Evolutionary conservation across 305 asterid genomes (phyloP), one percentile per base, ranked within the genome.

Genomic region (Fraxinus floribunda): DNA sequence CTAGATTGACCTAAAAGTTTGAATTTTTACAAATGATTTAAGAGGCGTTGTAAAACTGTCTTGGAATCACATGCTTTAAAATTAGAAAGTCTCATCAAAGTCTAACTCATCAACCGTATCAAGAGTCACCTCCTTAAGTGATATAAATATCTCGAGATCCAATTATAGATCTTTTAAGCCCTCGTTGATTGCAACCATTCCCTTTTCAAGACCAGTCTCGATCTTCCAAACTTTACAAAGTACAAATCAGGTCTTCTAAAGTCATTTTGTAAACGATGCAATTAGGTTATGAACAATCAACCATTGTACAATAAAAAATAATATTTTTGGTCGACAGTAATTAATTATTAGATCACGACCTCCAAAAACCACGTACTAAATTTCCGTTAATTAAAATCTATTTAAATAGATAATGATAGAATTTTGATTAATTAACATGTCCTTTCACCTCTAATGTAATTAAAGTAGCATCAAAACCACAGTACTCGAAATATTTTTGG

Each of bases 401-500:
- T 39, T 39, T 7, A 76, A 24, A 13, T 16, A 76, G 32, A 13
- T 71, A 83, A 85, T 78, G 85, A 85, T 81, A 86, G 83, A 85
- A 75, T 60, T 30, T 32, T 79, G 70, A 44, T 80, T 46, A n/a
- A 78, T 81, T 49, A 68, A 39, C 49, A 78, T 72, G 84, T 68
- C 78, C 24, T 75, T 80, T 75, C 44, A 18, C 32, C 16, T 49
- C 44, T 82, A 79, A 89, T 84, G 20, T 74, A 79, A 81, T 76
- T 79, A 74, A 78, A 20, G 75, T 26, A 71, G 82, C 74, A 76
- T 71, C 82, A 44, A 72, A 81, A 72, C 52, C 36, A 38, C 26
- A n/a, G 79, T 36, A 76, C 57, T 79, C 35, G 52, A 88, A 86
- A 82, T 80, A 78, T 85, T 83, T 86, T 83, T 79, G 84, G 85